These are phyloP conservation scores for Mycena leptocephala DNA, from an alignment of 768 basidiomycete genomes.

Conservation along the genomic window DNA sequence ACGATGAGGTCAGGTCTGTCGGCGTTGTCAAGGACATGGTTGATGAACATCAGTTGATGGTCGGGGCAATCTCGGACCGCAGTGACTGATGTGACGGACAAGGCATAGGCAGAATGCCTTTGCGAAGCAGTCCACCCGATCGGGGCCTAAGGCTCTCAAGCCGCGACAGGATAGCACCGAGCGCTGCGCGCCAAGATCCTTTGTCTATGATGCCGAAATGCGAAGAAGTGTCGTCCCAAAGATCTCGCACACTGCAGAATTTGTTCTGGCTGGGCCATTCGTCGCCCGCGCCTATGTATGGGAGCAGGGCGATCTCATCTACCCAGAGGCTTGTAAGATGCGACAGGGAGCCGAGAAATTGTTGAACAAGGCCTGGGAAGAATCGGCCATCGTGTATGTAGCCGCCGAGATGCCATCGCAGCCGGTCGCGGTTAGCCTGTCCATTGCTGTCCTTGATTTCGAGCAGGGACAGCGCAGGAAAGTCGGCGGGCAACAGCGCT, in stretches of 20 bases:
- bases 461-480: constrained; percentile 28
- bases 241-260: constrained; percentile 15
- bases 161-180: constrained; percentile 18
- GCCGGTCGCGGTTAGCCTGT: background rate
- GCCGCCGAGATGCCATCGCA: constrained; percentile 20
- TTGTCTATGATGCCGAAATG: constrained; percentile 13
- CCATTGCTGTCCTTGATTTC: constrained; percentile 33
- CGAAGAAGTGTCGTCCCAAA: constrained; percentile 15
- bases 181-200: constrained; percentile 20
- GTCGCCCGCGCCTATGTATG: background rate
- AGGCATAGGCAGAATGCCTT: no score
- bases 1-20: no score
- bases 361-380: constrained; percentile 36
- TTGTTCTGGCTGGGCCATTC: background rate
- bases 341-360: constrained; percentile 29
- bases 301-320: constrained; percentile 29
- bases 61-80: no score
- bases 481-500: constrained; percentile 12
- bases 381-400: constrained; percentile 15
- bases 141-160: constrained; percentile 39
- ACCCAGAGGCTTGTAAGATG: constrained; percentile 41
- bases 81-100: no score
- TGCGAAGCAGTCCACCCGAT: no score
- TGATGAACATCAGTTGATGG: no score
- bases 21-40: no score